phyloP scores from a whole-genome alignment of 768 basidiomycete genomes.

The Trametes maxima region DNA sequence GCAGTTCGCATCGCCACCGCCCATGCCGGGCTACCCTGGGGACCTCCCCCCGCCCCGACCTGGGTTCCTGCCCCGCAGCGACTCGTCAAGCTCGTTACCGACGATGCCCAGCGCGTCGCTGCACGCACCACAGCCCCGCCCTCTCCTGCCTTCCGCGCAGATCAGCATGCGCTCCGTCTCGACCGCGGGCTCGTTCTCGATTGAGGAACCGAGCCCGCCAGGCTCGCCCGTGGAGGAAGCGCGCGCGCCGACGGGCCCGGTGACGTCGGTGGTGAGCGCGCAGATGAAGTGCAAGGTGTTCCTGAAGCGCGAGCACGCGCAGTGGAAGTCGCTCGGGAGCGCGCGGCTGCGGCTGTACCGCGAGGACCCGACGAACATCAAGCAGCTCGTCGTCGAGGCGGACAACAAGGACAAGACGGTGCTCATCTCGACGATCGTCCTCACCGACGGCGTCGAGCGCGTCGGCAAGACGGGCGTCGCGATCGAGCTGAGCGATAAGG shows the following conservation, averaged over 20 bases:
- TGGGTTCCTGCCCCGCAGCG: slow-evolving; percentile 28
- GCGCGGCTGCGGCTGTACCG: slow-evolving; percentile 87
- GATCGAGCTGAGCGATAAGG: slow-evolving; percentile 90
- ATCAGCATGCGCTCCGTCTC: slow-evolving; percentile 54
- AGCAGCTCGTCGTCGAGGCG: slow-evolving; percentile 94
- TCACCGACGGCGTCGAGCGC: slow-evolving; percentile 94
- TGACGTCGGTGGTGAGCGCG: slow-evolving; percentile 76
- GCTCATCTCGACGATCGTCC: slow-evolving; percentile 92
- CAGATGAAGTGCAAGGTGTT: slow-evolving; percentile 99
- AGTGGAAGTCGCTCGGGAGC: slow-evolving; percentile 94
- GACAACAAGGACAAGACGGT: slow-evolving; percentile 75
- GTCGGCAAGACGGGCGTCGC: slow-evolving; percentile 99
- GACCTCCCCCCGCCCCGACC: slow-evolving; percentile 35
- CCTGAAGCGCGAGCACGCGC: slow-evolving; percentile 91
- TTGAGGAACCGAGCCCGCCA: slow-evolving; percentile 80
- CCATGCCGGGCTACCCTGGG: slow-evolving; percentile 42
- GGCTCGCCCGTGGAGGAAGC: slow-evolving; percentile 71
- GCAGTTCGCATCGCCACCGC: slow-evolving; percentile 37
- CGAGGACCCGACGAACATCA: slow-evolving; percentile 84
- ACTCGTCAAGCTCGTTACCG: slow-evolving; percentile 33
- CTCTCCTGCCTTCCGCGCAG: slow-evolving; percentile 66
- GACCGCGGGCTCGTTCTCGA: slow-evolving; percentile 47
- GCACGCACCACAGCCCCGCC: slow-evolving; percentile 41
- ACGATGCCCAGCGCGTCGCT: slow-evolving; percentile 26
- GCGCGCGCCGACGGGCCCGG: slow-evolving; percentile 58